Conservation (phyloP, 345 rosid genomes). For the Alliaria petiolata region DNA sequence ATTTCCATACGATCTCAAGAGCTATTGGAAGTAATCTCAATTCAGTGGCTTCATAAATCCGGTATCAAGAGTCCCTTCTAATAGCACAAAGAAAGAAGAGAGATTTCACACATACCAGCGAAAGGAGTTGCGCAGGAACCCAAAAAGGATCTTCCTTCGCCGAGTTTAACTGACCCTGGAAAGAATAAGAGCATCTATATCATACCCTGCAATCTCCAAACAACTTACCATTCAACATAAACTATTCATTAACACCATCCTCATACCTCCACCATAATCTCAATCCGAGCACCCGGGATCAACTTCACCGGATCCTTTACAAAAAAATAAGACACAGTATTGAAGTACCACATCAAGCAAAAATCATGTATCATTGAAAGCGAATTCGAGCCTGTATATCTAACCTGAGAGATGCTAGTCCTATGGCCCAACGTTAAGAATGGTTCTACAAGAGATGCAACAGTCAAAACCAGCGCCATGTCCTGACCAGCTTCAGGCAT, state of each 20-base stretch:
- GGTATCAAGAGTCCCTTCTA: neutral
- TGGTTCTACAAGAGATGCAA: conserved; percentile 84
- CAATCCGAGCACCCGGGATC: conserved; percentile 71
- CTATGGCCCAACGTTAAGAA: conserved; percentile 50
- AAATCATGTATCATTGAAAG: neutral
- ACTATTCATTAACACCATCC: neutral
- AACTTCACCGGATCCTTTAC: conserved; percentile 61
- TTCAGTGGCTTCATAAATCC: neutral
- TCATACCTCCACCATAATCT: conserved; percentile 77
- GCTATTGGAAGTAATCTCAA: neutral
- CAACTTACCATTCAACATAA: conserved; percentile 17
- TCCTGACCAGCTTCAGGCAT: conserved; percentile 31
- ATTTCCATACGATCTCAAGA: neutral
- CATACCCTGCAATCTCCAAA: neutral
- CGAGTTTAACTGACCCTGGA: conserved; percentile 40
- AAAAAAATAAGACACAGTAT: conserved; percentile 14
- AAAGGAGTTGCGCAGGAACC: conserved; percentile 52
- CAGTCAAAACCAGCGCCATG: conserved; percentile 56
- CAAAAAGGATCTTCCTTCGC: conserved; percentile 44
- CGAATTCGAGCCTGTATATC: neutral
- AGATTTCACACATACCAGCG: conserved; percentile 46
- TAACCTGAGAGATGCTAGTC: conserved; percentile 50
- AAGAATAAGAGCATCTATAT: conserved; percentile 16
- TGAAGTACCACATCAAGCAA: neutral
- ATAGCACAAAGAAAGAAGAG: neutral